A percentile compares a stretch with the other conserved stretches of the same genome.
These are phyloP conservation scores for Lepidium campestre DNA, from an alignment of 441 rosid genomes.

Conservation along the genomic window DNA sequence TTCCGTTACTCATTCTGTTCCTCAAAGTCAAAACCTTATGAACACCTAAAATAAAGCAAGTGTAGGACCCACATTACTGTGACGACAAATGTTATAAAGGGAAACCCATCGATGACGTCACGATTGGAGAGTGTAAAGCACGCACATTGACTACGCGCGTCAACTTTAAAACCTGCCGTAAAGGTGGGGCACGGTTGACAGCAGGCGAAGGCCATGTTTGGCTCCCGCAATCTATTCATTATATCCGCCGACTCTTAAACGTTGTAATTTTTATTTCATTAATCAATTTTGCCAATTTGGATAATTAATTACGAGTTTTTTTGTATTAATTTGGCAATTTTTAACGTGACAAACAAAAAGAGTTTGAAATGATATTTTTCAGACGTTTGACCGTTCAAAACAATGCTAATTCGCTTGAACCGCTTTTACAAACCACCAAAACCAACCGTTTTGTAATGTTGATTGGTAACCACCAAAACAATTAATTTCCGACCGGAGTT, in stretches of 20 bases:
- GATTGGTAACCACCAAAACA: not conserved
- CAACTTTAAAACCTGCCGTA: not conserved
- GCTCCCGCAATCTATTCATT: not conserved
- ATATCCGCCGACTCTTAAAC: no score
- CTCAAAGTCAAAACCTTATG: not conserved
- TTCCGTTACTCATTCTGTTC: conserved; percentile 3
- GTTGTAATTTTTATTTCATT: no score
- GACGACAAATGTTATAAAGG: not conserved
- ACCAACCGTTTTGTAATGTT: not conserved
- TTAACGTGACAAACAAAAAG: no score
- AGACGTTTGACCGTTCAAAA: not conserved
- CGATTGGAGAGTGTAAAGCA: not conserved
- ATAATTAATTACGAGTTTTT: no score
- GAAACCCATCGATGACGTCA: not conserved
- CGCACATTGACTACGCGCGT: not conserved
- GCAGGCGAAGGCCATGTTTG: conserved; percentile 4
- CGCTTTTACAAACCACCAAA: not conserved
- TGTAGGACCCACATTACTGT: not conserved
- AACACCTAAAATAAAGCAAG: not conserved
- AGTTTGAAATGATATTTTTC: no score
- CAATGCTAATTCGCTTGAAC: not conserved
- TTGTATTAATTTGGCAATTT: no score
- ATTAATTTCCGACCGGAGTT: not conserved
- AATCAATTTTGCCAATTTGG: no score
- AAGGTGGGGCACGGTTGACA: conserved; percentile 7